Base-by-base conservation (phyloP, 164 flowering plant genomes). In the Amborella trichopoda region DNA sequence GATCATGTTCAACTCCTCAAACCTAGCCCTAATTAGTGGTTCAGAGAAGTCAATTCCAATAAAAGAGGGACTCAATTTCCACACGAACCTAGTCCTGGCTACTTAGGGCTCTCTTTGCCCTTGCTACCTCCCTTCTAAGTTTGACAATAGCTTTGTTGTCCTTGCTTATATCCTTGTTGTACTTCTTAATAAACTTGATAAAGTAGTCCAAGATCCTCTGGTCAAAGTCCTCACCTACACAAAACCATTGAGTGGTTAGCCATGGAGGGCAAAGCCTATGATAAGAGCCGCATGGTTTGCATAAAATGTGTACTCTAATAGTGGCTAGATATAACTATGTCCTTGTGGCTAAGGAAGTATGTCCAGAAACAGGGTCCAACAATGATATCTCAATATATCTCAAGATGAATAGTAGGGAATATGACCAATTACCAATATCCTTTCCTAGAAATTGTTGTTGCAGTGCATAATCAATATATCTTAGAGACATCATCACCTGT, bases 131-230 rank as follows among this genome's bases (percentile, higher is more conserved):
- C 61, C 84, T 82, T 61, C 89, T 78, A 23, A 86, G 67, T 62
- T 82, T 86, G 20, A 89, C 93, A 53, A 86, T 80, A 48, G 96
- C 96, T 53, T 78, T 80, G 72, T 82, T 78, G 71, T 86, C 96
- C 72, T 86, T 83, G 77, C 93, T 80, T 60, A 86, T 86, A 60
- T 86, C 93, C 72, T 86, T 86, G 19, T 70, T 68, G 26, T 86
- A 79, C 76, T 86, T 82, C 81, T 86, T 86, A 58, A 86, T 80
- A 79, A 86, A 63, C 49, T 86, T 86, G 55, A 80, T 83, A 58
- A 86, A 86, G 71, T 86, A 83, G 23, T 86, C 90, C 96, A 86
- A 83, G 34, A 86, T 48, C 58, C 96, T 83, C 47, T 76, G 81
- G 50, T 82, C 89, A 55, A 86, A 86, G 52, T 86, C 95, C 81